Evolutionary conservation across 2,329 filamentous ascomycete genomes (phyloP), one percentile per base, ranked within the genome.

Genomic region (Botrytis cinerea): DNA sequence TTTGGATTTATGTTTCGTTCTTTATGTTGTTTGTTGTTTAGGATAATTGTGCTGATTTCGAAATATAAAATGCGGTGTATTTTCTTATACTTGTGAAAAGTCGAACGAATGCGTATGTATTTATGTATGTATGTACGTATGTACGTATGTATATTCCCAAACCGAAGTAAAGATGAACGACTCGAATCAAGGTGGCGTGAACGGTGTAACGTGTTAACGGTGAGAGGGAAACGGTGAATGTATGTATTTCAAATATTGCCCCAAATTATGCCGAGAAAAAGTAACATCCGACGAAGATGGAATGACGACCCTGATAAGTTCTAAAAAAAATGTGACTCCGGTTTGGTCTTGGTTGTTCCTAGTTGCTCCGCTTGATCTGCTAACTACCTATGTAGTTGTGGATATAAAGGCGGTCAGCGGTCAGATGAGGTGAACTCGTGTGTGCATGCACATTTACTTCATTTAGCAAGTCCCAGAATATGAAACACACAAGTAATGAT

Each of bases 351-450:
- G 35, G 22, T 62, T 62, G 60, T 62, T 40, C 60, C 61, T 63
- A 43, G 38, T 28, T 63, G 38, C 38, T 63, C 38, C 38, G 61
- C 61, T 43, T 43, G 38, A 63, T 63, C 61, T 63, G 61, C 61
- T 63, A 63, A 43, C 61, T 28, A 28, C 48, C 48, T 64, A 64
- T 64, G 61, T 64, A 64, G 61, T 22, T 64, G 61, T 64, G 61
- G 61, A 64, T 64, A 64, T 64, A 64, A 64, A 64, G 61, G 61
- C 61, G 61, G 61, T 63, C 61, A 63, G 61, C 43, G 61, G n/a
- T 64, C 61, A 64, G 61, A 64, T 64, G 38, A 43, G 51, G 51
- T 57, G 51, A 64, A 46, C n/a, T 46, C 61, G 40, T 64, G 61
- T 64, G 61, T 64, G 61, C 61, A 64, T 64, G n/a, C 40, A 46